Evolutionary conservation across 768 basidiomycete species (phyloP).

Genomic region (Strobilomyces dryophilus): DNA sequence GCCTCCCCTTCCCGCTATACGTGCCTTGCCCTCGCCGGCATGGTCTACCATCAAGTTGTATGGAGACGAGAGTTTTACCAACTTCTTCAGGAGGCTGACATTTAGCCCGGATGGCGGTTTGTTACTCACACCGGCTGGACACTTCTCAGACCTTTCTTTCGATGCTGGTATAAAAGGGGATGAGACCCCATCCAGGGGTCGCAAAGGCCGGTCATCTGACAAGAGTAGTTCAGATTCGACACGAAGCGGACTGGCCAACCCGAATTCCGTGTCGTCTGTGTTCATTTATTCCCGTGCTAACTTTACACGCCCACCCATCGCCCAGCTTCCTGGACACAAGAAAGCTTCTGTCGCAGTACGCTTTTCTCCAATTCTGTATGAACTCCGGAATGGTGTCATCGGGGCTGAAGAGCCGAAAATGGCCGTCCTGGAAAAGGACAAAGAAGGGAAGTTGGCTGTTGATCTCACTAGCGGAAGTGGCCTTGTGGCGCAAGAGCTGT

Average conservation of each 20-base stretch:
- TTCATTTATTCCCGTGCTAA: conserved; percentile 97
- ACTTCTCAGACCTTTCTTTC: conserved; percentile 89
- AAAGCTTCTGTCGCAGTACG: conserved; percentile 92
- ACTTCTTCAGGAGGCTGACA: conserved; percentile 91
- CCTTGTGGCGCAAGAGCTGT: conserved; percentile 9
- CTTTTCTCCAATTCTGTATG: conserved; percentile 92
- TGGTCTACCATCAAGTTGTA: conserved; percentile 81
- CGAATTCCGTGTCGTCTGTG: conserved; percentile 57
- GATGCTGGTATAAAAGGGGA: conserved; percentile 30
- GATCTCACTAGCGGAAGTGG: conserved; percentile 47
- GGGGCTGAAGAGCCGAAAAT: conserved; percentile 42
- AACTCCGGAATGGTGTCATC: conserved; percentile 64
- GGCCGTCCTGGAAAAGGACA: conserved; percentile 64
- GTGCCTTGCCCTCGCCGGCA: conserved; percentile 55
- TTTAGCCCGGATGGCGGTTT: conserved; percentile 96
- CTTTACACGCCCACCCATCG: conserved; percentile 88
- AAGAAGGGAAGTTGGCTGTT: conserved; percentile 56
- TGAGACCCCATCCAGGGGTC: conserved; percentile 49
- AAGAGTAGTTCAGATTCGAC: conserved; percentile 25
- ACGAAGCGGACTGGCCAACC: conserved; percentile 28
- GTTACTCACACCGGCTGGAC: conserved; percentile 92
- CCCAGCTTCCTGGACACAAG: conserved; percentile 93
- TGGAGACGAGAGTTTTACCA: conserved; percentile 91
- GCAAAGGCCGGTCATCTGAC: conserved; percentile 50
- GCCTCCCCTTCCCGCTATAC: conserved; percentile 91